phyloP scores from a whole-genome alignment of 2,329 filamentous ascomycete species.

The Simplicillium sp. region DNA sequence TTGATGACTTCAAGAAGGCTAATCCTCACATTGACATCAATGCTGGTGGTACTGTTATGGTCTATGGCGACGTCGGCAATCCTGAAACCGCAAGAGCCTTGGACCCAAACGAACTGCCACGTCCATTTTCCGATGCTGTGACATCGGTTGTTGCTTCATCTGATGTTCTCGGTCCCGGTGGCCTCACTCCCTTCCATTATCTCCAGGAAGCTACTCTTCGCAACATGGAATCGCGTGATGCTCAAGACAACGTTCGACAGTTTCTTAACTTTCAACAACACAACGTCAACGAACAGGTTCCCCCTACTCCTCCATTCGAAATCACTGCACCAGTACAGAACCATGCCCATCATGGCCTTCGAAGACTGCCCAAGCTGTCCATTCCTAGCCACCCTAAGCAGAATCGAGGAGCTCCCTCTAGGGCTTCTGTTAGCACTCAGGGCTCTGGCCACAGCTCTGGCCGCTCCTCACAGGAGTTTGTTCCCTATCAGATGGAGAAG shows the following conservation, averaged over 20 bases:
- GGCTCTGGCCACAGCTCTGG: constrained; percentile 11
- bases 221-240: constrained; percentile 62
- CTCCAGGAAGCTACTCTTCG: constrained; percentile 68
- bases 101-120: constrained; percentile 44
- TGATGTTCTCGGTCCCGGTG: constrained; percentile 69
- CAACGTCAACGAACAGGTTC: constrained; percentile 45
- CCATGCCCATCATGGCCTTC: constrained; percentile 39
- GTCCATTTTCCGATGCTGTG: constrained; percentile 64
- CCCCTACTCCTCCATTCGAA: constrained; percentile 62
- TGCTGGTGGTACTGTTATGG: constrained; percentile 59
- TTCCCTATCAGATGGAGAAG: constrained; percentile 43
- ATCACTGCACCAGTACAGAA: constrained; percentile 36
- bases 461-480: constrained; percentile 20
- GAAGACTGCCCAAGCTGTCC: constrained; percentile 51
- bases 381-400: constrained; percentile 36
- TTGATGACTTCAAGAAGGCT: constrained; percentile 65
- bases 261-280: constrained; percentile 77
- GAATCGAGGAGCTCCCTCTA: constrained; percentile 16
- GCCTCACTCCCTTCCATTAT: constrained; percentile 52
- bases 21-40: constrained; percentile 53
- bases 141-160: constrained; percentile 87
- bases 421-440: constrained; percentile 14
- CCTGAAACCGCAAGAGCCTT: constrained; percentile 51
- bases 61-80: constrained; percentile 73
- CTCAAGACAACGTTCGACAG: constrained; percentile 86